phyloP scores from a whole-genome alignment of 805 yeast genomes.

The Ogataea minuta region DNA sequence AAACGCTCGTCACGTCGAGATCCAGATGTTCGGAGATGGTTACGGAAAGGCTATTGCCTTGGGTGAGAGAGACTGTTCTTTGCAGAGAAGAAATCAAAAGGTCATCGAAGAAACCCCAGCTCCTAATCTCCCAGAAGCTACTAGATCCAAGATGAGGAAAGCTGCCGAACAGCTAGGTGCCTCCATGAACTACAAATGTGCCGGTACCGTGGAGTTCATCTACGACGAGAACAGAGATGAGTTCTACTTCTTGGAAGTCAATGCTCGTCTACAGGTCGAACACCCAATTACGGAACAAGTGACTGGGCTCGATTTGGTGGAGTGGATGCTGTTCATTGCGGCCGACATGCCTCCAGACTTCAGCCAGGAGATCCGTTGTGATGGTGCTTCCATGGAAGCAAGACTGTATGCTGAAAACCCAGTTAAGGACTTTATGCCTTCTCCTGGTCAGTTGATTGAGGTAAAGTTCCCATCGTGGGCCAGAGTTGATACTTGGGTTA shows the following conservation, averaged over 20 bases:
- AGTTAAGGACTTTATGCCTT: conserved; percentile 89
- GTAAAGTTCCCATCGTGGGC: conserved; percentile 88
- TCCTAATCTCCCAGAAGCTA: conserved; percentile 81
- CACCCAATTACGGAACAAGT: conserved; percentile 96
- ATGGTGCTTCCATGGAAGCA: conserved; percentile 96
- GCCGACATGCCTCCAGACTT: conserved; percentile 87
- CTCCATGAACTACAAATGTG: conserved; percentile 86
- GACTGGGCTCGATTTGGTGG: conserved; percentile 92
- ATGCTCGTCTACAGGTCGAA: conserved; percentile 95
- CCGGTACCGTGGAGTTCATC: conserved; percentile 96
- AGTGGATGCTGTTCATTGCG: conserved; percentile 94
- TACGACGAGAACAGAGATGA: conserved; percentile 84
- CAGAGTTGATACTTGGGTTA: conserved; percentile 92
- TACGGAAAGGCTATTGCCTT: conserved; percentile 87
- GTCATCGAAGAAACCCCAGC: conserved; percentile 98
- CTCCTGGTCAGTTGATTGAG: conserved; percentile 91
- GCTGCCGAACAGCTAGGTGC: conserved; percentile 85
- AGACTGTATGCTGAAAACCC: conserved; percentile 97
- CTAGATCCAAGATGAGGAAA: conserved; percentile 69
- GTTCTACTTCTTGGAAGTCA: conserved; percentile 93
- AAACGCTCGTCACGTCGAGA: conserved; percentile 93
- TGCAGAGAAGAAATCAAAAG: conserved; percentile 96
- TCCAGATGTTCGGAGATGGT: conserved; percentile 97
- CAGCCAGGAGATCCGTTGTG: conserved; percentile 50
- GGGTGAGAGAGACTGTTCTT: conserved; percentile 97